phyloP scores from a whole-genome alignment of 331 rosid species.

The Telfairia occidentalis region DNA sequence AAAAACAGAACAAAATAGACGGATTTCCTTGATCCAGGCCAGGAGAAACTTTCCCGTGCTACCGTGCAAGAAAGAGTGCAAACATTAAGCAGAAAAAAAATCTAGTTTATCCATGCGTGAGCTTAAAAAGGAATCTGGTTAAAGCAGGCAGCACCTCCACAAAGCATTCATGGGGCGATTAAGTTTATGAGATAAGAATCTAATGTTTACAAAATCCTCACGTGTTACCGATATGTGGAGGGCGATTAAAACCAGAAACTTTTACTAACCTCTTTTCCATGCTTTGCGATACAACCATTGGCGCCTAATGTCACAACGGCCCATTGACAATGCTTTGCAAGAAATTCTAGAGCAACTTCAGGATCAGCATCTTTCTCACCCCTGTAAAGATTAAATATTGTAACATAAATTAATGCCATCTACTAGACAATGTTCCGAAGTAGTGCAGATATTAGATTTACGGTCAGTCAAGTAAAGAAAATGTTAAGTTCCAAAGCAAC shows the following conservation, averaged over 20 bases:
- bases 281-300: constrained; percentile 81
- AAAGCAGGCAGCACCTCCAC: neutral
- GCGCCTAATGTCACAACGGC: constrained; percentile 90
- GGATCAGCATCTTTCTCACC: constrained; percentile 44
- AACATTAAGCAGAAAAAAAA: neutral
- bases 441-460: constrained; percentile 6
- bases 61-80: neutral
- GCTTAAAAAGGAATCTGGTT: neutral
- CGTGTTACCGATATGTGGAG: neutral
- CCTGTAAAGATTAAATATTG: constrained; percentile 31
- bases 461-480: constrained; percentile 11
- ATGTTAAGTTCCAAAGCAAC: constrained; percentile 7
- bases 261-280: constrained; percentile 68
- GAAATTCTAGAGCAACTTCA: constrained; percentile 50
- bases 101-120: neutral
- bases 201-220: neutral
- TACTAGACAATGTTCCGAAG: constrained; percentile 2
- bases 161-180: neutral
- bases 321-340: constrained; percentile 68
- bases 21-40: neutral
- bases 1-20: neutral
- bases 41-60: neutral
- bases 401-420: constrained; percentile 6
- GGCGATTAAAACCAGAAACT: too few species aligned
- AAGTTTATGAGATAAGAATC: neutral